A percentile compares a stretch with the other conserved stretches of the same genome.
Evolutionary conservation across 2,329 filamentous ascomycete species (phyloP).

Genomic region (Monilinia fructicola): DNA sequence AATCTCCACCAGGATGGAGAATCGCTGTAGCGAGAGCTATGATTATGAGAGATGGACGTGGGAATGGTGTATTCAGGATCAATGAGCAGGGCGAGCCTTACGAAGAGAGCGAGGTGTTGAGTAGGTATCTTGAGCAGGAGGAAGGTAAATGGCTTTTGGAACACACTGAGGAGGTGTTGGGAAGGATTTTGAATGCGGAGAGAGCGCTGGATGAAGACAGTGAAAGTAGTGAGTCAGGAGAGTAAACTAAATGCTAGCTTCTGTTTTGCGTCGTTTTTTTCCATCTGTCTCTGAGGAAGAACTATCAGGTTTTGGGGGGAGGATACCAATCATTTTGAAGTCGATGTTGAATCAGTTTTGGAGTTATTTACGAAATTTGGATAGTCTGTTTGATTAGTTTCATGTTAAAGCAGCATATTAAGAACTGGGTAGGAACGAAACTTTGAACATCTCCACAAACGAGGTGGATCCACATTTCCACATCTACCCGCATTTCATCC

Average conservation of each 20-base stretch:
- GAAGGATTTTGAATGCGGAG: background rate
- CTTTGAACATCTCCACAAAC: background rate
- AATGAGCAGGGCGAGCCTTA: conserved; percentile 4
- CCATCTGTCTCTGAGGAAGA: background rate
- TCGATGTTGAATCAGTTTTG: background rate
- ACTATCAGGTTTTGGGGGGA: background rate
- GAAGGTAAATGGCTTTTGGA: background rate
- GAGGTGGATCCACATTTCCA: background rate
- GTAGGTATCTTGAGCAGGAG: conserved; percentile 2
- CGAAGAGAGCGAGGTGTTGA: background rate
- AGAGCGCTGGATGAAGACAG: background rate
- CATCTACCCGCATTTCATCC: background rate
- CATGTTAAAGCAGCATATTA: too few species aligned
- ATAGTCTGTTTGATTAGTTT: too few species aligned
- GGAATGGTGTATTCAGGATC: conserved; percentile 15
- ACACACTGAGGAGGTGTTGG: background rate
- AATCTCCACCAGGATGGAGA: background rate
- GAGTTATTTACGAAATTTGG: background rate
- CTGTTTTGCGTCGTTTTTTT: background rate
- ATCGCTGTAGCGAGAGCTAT: background rate
- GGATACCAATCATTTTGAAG: background rate
- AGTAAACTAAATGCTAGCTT: background rate
- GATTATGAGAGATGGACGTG: conserved; percentile 3
- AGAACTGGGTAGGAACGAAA: too few species aligned
- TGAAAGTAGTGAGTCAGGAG: background rate